Evolutionary conservation across 352 stramenopile genomes (phyloP), one percentile per base, ranked within the genome.

Genomic region (Ochromonadaceae sp.): DNA sequence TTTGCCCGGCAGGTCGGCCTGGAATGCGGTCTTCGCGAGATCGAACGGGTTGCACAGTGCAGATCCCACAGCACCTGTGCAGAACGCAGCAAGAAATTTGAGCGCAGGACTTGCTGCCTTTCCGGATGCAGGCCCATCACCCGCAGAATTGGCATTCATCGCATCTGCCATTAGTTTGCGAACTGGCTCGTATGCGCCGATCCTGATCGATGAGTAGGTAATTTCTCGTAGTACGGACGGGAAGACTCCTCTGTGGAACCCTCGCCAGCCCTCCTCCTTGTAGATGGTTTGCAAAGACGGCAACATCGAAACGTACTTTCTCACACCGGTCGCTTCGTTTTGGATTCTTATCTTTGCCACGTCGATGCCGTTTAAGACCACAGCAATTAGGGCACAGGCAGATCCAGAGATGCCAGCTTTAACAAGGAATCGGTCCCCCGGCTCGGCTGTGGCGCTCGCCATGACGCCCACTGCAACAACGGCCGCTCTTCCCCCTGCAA

Each of bases 161-260:
- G 9, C n/a, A n/a, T n/a, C 31, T 3, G 26, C 26, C 36, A 65
- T 36, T 43, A 49, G 15, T 55, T 70, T 72, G 14, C 49, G 28
- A 43, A 72, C 70, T 15, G 61, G 67, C 53, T 72, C 67, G 38
- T 72, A 72, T 15, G 65, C 50, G 26, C 67, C 60, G 55, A 72
- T 72, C 20, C 67, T 35, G 3, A 72, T 35, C 14, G 61, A 20
- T 0, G 48, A 71, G 65, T 72, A 72, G 0, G 66, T 57, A 47
- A 35, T 66, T 38, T 72, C 67, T 30, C 67, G 50, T 28, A 66
- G 34, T 17, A 72, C 59, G 12, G 62, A 67, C 7, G 65, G 35
- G 17, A 53, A n/a, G 4, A 66, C 53, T 0, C 65, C 67, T 36
- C 59, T 71, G 28, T 35, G 53, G 34, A 72, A 71, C 20, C 62